Base-by-base conservation (phyloP, 352 stramenopile genomes). In the Plasmopara halstedii region DNA sequence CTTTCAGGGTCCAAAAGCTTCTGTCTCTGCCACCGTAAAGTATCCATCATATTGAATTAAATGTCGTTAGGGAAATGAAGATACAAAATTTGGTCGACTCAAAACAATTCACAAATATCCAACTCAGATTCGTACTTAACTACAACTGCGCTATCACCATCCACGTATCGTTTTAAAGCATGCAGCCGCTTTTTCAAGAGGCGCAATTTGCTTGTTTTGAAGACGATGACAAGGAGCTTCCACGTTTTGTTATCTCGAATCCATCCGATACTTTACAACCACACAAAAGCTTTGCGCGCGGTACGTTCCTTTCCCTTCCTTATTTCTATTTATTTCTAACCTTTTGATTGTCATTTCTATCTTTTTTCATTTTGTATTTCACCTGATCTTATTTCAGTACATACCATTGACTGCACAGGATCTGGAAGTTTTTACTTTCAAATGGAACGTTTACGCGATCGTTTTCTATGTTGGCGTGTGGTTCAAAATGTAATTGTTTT, bases 21-120 rank as follows among this genome's bases (percentile, higher is more conserved):
- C 62, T 91, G 77, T 53, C 71, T 82, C 58, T 91, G 80, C 29
- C 58, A 53, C 17, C 68, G 67, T 46, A 91, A 54, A 26, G 58
- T 59, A 58, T 87, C 73, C 54, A 87, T 64, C 78, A 86, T 87
- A 31, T n/a, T n/a, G n/a, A n/a, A n/a, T n/a, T n/a, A n/a, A n/a
- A n/a, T 29, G 7, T 27, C 8, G 23, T 27, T 4, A 4, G 23
- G 23, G 23, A 27, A 27, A 8, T 27, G 23, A 9, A 8, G n/a
- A n/a, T n/a, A n/a, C n/a, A n/a, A n/a, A 29, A 11, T 4, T 2
- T 4, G 3, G 13, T 17, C 3, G 34, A 43, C 18, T 43, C 21
- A 43, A 22, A n/a, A n/a, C n/a, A n/a, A n/a, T 35, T n/a, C n/a
- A n/a, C n/a, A n/a, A n/a, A n/a, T n/a, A 37, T 37, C 15, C 31